Percentiles rank a stretch among this genome's conserved stretches.
phyloP scores from a whole-genome alignment of 164 flowering plant species.

The Umbellularia californica region DNA sequence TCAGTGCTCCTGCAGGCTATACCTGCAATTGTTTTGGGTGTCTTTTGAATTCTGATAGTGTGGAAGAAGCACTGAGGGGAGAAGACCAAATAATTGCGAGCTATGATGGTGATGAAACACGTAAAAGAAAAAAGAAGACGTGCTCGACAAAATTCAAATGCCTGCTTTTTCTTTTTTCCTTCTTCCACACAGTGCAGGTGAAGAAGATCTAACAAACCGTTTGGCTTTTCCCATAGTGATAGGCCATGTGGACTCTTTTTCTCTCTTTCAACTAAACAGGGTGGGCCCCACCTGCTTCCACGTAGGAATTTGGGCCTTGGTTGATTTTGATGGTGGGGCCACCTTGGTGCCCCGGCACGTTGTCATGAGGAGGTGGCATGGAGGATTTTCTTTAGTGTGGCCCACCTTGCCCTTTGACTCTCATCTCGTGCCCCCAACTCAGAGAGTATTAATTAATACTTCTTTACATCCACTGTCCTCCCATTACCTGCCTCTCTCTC shows the following conservation, averaged over 20 bases:
- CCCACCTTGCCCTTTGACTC: neutral
- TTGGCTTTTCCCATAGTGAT: neutral
- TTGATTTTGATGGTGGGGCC: neutral
- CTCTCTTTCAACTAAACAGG: neutral
- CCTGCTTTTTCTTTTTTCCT: neutral
- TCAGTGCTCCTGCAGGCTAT: neutral
- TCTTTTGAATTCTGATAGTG: neutral
- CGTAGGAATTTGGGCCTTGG: neutral
- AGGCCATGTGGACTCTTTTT: constrained; percentile 6
- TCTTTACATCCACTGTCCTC: neutral
- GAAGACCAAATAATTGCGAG: constrained; percentile 5
- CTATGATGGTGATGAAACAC: neutral
- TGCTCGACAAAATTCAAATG: constrained; percentile 8
- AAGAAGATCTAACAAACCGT: constrained; percentile 5
- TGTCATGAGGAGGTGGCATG: constrained; percentile 8
- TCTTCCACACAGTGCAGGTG: neutral
- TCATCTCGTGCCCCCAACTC: neutral
- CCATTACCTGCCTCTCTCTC: neutral
- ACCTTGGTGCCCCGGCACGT: constrained; percentile 3
- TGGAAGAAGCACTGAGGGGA: neutral
- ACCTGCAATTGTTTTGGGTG: neutral
- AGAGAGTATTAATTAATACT: neutral
- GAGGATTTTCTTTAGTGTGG: neutral
- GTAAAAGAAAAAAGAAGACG: neutral
- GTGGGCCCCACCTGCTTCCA: constrained; percentile 3